phyloP scores from a whole-genome alignment of 2,329 filamentous ascomycete genomes.

The Penicillium decumbens region DNA sequence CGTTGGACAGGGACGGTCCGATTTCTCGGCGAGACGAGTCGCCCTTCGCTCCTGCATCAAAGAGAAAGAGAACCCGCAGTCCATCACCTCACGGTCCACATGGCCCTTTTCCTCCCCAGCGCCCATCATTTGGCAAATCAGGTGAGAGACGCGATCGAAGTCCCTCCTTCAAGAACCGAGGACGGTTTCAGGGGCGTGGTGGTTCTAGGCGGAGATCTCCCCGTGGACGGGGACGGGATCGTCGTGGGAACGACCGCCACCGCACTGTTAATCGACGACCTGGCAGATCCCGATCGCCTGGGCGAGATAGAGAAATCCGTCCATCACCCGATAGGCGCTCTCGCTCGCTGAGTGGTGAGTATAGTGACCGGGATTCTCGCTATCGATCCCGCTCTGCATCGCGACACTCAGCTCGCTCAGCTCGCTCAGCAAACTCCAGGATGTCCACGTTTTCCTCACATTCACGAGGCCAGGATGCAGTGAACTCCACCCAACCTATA shows the following conservation, averaged over 20 bases:
- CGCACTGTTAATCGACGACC: slow-evolving; percentile 26
- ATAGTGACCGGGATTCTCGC: slow-evolving; percentile 25
- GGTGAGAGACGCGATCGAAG: slow-evolving; percentile 39
- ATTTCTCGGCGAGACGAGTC: slow-evolving; percentile 29
- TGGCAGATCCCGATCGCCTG: slow-evolving; percentile 33
- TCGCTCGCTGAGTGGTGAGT: slow-evolving; percentile 25
- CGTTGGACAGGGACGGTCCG: slow-evolving; percentile 20
- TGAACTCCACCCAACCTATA: slow-evolving; percentile 28
- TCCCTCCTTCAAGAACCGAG: slow-evolving; percentile 33
- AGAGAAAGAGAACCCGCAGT: slow-evolving; percentile 41
- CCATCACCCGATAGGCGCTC: slow-evolving; percentile 28
- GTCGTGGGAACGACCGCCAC: slow-evolving; percentile 29
- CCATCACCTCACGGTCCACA: slow-evolving; percentile 33
- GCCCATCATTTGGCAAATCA: slow-evolving; percentile 27
- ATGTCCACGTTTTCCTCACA: slow-evolving; percentile 25
- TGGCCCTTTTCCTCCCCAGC: slow-evolving; percentile 20
- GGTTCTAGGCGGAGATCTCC: slow-evolving; percentile 22
- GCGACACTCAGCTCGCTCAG: slow-evolving; percentile 33
- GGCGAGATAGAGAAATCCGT: slow-evolving; percentile 24
- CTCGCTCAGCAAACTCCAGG: slow-evolving; percentile 31
- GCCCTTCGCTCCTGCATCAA: slow-evolving; percentile 30
- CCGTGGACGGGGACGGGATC: slow-evolving; percentile 27
- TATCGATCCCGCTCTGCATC: slow-evolving; percentile 36
- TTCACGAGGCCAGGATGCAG: slow-evolving; percentile 21
- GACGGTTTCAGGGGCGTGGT: slow-evolving; percentile 32